These are phyloP conservation scores for Ogataea nakhonphanomensis DNA, from an alignment of 805 yeast species.

Conservation along the genomic window DNA sequence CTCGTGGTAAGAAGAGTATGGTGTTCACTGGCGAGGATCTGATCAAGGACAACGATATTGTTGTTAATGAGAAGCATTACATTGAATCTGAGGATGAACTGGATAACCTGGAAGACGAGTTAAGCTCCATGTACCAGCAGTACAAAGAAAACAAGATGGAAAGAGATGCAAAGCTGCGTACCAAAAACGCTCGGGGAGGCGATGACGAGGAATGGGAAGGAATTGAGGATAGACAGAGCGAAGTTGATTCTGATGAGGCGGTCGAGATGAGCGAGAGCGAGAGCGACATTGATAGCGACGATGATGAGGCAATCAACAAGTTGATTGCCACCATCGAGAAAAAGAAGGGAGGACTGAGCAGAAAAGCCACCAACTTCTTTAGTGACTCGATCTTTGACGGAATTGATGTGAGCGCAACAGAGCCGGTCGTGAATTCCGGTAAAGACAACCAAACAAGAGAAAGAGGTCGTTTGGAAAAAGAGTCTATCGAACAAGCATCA, in stretches of 20 bases:
- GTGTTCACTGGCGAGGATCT: constrained; percentile 56
- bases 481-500: constrained; percentile 20
- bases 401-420: constrained; percentile 36
- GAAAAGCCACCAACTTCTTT: constrained; percentile 42
- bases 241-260: constrained; percentile 37
- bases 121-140: constrained; percentile 75
- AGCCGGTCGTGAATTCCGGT: neutral
- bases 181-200: constrained; percentile 72
- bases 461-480: constrained; percentile 2
- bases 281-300: constrained; percentile 52
- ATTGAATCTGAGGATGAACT: constrained; percentile 46
- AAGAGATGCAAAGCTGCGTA: constrained; percentile 63
- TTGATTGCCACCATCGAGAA: constrained; percentile 51
- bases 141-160: constrained; percentile 67
- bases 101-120: constrained; percentile 74
- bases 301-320: constrained; percentile 63
- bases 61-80: constrained; percentile 38
- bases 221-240: constrained; percentile 40
- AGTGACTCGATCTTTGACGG: constrained; percentile 52
- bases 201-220: constrained; percentile 82
- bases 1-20: constrained; percentile 71
- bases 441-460: constrained; percentile 8
- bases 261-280: constrained; percentile 46
- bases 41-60: constrained; percentile 52
- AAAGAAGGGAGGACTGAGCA: constrained; percentile 40